Base-by-base conservation (phyloP, 2,329 filamentous ascomycete species). In the Rutstroemia sydowiana region DNA sequence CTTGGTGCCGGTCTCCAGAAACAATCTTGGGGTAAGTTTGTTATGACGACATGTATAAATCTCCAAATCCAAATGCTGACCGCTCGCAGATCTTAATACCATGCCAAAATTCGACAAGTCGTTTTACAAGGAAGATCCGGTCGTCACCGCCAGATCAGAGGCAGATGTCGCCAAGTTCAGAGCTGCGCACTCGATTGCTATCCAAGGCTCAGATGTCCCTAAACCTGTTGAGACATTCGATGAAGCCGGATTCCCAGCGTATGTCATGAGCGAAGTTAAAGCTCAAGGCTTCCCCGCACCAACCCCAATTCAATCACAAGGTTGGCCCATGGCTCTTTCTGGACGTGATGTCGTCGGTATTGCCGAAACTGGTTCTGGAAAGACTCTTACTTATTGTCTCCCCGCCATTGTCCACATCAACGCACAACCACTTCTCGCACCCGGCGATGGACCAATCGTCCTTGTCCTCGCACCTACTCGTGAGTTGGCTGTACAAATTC, bases 401-500 rank as follows among this genome's bases (percentile, higher is more conserved):
- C 93, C 93, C 34, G 96, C 97, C 89, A 96, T 98, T 68, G 83
- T 93, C 51, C 93, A 98, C 67, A 95, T 97, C 71, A 93, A 92
- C 69, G 93, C 97, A 64, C 93, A 98, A 66, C 77, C 82, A 45
- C 83, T 87, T 0, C 73, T 96, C 16, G 87, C 87, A 62, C 82
- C 87, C 40, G 83, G 85, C 56, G 93, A 98, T 66, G 93, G 93
- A 0, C 89, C 93, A 0, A 81, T 98, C 48, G 84, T 85, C 10
- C 70, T 98, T 48, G 87, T 98, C 57, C 87, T 98, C 77, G 93
- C 92, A 11, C 93, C 93, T 0, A 98, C 93, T 3, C 84, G 93
- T 68, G 93, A 98, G 70, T 75, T 98, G 57, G 91, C 91, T 5
- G 87, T 87, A 2, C 93, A 98, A 68, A 97, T 98, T 58, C 88